These are phyloP conservation scores for Omphalea diandra DNA, from an alignment of 441 rosid genomes.

Conservation along the genomic window DNA sequence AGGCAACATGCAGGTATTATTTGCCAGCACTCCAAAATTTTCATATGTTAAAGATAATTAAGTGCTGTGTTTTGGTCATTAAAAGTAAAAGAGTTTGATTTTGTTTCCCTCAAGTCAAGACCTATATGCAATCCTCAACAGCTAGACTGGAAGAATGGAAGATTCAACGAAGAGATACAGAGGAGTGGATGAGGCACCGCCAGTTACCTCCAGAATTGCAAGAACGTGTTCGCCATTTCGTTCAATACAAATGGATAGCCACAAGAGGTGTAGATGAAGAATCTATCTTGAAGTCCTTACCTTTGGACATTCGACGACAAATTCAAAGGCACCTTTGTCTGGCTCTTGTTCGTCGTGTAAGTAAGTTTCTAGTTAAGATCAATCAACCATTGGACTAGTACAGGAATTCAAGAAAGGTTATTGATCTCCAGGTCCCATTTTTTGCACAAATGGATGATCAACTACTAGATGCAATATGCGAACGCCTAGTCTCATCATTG, in stretches of 20 bases:
- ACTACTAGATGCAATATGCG: conserved; percentile 82
- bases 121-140: conserved; percentile 73
- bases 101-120: conserved; percentile 45
- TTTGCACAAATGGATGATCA: conserved; percentile 88
- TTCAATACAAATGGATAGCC: conserved; percentile 81
- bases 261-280: conserved; percentile 88
- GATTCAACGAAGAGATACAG: conserved; percentile 73
- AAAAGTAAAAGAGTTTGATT: too few species aligned
- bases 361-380: conserved; percentile 1
- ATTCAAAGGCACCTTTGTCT: conserved; percentile 83
- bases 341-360: conserved; percentile 87
- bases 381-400: too few species aligned
- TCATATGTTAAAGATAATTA: too few species aligned
- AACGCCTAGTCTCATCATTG: conserved; percentile 69
- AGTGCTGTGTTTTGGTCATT: too few species aligned
- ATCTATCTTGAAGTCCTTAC: conserved; percentile 61
- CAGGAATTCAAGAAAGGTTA: too few species aligned
- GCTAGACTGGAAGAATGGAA: conserved; percentile 91
- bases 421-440: conserved; percentile 60
- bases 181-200: conserved; percentile 96
- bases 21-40: too few species aligned
- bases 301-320: conserved; percentile 70
- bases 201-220: conserved; percentile 72
- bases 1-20: conserved; percentile 79
- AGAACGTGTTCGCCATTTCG: conserved; percentile 80